phyloP scores from a whole-genome alignment of 441 rosid species.

The Corymbia citriodora region DNA sequence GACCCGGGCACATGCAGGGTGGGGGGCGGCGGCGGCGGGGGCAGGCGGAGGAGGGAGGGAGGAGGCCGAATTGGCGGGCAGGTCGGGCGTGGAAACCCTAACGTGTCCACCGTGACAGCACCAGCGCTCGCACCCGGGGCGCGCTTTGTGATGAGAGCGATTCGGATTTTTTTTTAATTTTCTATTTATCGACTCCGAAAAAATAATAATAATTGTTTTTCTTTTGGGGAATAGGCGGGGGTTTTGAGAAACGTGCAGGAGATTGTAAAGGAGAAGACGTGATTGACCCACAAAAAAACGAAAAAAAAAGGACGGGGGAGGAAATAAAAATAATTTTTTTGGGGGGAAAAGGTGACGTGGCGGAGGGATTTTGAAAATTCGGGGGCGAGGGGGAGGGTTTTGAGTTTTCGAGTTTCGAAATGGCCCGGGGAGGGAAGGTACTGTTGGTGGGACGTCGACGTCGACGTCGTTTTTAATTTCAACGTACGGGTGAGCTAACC shows the following conservation, averaged over 20 bases:
- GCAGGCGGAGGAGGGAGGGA: neutral
- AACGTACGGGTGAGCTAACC: neutral
- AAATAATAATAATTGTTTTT: neutral
- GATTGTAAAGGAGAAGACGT: neutral
- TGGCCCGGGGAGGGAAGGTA: neutral
- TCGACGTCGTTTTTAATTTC: neutral
- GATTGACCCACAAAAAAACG: neutral
- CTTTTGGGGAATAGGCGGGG: neutral
- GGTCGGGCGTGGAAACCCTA: slow-evolving; percentile 70
- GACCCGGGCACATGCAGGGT: slow-evolving; percentile 41
- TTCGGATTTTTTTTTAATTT: neutral
- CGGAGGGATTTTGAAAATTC: neutral
- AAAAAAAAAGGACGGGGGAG: neutral
- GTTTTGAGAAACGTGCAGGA: neutral
- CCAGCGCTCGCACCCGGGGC: neutral
- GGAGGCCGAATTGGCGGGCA: slow-evolving; percentile 55
- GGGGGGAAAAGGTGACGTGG: neutral
- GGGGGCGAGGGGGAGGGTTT: neutral
- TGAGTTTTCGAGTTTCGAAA: neutral
- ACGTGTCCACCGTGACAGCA: neutral
- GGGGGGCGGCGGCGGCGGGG: slow-evolving; percentile 25
- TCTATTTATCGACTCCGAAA: neutral
- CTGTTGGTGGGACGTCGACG: neutral
- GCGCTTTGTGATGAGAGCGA: neutral
- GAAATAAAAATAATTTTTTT: neutral